A percentile compares a stretch with the other conserved stretches of the same genome.
Evolutionary conservation across 1,139 yeast species (phyloP).

Genomic region (Scheffersomyces insectosa): DNA sequence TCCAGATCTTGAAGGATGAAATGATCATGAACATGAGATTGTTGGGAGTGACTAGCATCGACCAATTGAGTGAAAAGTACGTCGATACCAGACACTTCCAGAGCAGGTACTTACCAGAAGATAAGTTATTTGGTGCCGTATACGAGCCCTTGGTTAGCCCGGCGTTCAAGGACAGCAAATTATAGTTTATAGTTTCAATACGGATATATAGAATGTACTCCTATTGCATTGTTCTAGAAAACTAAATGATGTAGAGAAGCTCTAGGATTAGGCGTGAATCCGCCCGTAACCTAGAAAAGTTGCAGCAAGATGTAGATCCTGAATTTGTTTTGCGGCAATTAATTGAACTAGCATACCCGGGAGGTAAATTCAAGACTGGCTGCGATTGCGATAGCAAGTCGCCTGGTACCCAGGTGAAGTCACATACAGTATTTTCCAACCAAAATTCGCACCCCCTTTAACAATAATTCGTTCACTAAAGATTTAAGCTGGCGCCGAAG

Average conservation of each 20-base stretch:
- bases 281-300: not conserved
- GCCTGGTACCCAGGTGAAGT: too few species aligned
- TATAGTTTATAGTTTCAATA: slow-evolving; percentile 9
- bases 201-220: not conserved
- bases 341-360: too few species aligned
- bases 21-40: slow-evolving; percentile 86
- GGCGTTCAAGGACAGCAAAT: slow-evolving; percentile 29
- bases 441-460: too few species aligned
- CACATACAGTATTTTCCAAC: too few species aligned
- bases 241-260: not conserved
- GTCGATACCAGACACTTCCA: slow-evolving; percentile 28
- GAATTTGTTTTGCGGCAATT: too few species aligned
- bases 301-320: not conserved
- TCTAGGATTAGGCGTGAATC: not conserved
- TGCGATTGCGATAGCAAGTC: too few species aligned
- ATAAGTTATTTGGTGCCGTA: slow-evolving; percentile 35
- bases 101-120: slow-evolving; percentile 31
- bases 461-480: too few species aligned
- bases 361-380: too few species aligned
- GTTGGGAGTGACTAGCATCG: slow-evolving; percentile 70
- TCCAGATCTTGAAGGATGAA: slow-evolving; percentile 78
- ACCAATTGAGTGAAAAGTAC: slow-evolving; percentile 55
- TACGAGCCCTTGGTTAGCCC: slow-evolving; percentile 42
- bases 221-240: not conserved
- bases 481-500: too few species aligned